Evolutionary conservation across 345 rosid species (phyloP).

Genomic region (Crucihimalaya himalaica): DNA sequence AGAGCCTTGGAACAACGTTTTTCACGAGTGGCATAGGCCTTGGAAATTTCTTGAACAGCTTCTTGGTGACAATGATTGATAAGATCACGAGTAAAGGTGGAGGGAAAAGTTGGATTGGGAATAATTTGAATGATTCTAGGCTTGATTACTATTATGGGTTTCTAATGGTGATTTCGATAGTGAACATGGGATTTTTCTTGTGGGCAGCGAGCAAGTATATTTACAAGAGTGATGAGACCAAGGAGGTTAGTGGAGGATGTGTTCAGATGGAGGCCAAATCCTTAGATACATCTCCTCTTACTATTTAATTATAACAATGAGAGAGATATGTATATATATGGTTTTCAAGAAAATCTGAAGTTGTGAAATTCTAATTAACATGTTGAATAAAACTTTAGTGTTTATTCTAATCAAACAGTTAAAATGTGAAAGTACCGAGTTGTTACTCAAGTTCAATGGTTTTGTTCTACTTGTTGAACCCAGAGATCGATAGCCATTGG

Average conservation of each 20-base stretch:
- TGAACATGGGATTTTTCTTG: slow-evolving; percentile 64
- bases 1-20: slow-evolving; percentile 89
- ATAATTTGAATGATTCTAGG: slow-evolving; percentile 74
- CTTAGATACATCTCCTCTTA: slow-evolving; percentile 62
- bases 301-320: slow-evolving; percentile 32
- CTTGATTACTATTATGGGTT: slow-evolving; percentile 89
- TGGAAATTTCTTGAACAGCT: slow-evolving; percentile 83
- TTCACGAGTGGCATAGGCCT: slow-evolving; percentile 88
- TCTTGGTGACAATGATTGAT: slow-evolving; percentile 75
- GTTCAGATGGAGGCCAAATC: slow-evolving; percentile 54
- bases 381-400: slow-evolving; percentile 25
- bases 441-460: slow-evolving; percentile 10
- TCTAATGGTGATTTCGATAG: slow-evolving; percentile 57
- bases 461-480: neutral
- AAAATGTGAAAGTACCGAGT: neutral
- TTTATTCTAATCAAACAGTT: slow-evolving; percentile 17
- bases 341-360: slow-evolving; percentile 10
- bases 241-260: slow-evolving; percentile 46
- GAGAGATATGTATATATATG: slow-evolving; percentile 45
- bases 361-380: slow-evolving; percentile 26
- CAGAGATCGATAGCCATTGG: neutral
- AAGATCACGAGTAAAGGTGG: slow-evolving; percentile 55
- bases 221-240: slow-evolving; percentile 66
- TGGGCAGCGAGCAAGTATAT: slow-evolving; percentile 70
- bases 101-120: slow-evolving; percentile 81